Evolutionary conservation across 352 stramenopile species (phyloP).

Genomic region (Nothophytophthora sp.): DNA sequence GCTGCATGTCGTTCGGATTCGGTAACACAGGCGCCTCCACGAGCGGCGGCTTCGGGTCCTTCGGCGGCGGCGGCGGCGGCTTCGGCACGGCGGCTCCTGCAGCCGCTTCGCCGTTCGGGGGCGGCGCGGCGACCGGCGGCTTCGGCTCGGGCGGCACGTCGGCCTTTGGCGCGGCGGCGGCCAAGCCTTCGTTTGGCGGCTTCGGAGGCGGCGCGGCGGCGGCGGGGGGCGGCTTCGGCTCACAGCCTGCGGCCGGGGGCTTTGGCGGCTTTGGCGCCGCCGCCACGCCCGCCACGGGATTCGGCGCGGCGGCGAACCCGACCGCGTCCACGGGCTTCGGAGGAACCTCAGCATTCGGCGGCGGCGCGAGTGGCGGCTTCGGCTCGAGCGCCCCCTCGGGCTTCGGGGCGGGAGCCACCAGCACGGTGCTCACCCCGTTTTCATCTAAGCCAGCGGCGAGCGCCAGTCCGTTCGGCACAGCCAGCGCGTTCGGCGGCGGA

Average conservation of each 20-base stretch:
- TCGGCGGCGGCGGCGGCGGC: constrained; percentile 29
- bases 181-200: constrained; percentile 44
- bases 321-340: constrained; percentile 42
- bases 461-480: constrained; percentile 66
- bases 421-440: constrained; percentile 41
- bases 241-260: constrained; percentile 19
- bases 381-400: constrained; percentile 27
- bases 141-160: constrained; percentile 31
- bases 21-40: constrained; percentile 37
- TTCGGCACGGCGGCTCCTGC: constrained; percentile 33
- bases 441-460: constrained; percentile 51
- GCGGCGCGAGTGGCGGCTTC: constrained; percentile 24
- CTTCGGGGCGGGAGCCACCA: constrained; percentile 37
- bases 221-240: constrained; percentile 18
- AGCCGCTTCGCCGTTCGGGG: constrained; percentile 53
- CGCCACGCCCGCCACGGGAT: constrained; percentile 28
- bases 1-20: constrained; percentile 57
- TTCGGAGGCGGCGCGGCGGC: constrained; percentile 20
- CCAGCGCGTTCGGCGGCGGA: constrained; percentile 50
- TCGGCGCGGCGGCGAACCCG: constrained; percentile 30
- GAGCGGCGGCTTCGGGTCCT: constrained; percentile 51
- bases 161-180: constrained; percentile 39
- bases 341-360: constrained; percentile 27
- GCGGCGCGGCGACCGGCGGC: constrained; percentile 24
- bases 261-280: constrained; percentile 41